These are phyloP conservation scores for Dissophora ornata DNA, from an alignment of 192 early-diverging fungal species.

Conservation along the genomic window DNA sequence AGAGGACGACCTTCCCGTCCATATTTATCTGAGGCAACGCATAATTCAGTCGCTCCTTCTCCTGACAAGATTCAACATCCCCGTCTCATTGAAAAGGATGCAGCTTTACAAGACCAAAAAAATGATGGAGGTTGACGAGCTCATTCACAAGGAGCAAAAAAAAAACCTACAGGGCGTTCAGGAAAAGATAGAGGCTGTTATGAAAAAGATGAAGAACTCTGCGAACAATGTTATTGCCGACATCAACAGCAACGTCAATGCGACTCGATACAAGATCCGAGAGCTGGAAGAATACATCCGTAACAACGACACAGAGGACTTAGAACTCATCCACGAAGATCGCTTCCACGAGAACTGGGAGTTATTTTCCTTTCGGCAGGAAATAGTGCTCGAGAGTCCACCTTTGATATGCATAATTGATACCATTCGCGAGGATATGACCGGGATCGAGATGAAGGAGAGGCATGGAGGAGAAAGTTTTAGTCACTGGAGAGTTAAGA, in stretches of 20 bases:
- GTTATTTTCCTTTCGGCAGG: neutral
- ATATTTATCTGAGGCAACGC: constrained; percentile 3
- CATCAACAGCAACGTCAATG: neutral
- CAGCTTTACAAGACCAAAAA: constrained; percentile 2
- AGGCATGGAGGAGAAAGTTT: neutral
- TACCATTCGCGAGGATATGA: neutral
- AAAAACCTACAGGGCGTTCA: neutral
- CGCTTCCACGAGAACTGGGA: constrained; percentile 1
- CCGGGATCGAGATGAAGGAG: constrained; percentile 1
- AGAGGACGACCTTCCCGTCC: neutral
- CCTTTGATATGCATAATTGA: neutral
- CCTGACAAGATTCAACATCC: neutral
- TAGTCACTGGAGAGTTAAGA: neutral
- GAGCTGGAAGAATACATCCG: constrained; percentile 1
- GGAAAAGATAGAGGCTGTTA: no score
- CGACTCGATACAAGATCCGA: neutral
- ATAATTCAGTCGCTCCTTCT: neutral
- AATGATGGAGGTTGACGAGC: neutral
- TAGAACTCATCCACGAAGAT: constrained; percentile 2
- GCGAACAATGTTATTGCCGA: neutral
- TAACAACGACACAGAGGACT: constrained; percentile 1
- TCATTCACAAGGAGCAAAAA: neutral
- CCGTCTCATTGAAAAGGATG: constrained; percentile 3
- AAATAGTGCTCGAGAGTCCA: neutral
- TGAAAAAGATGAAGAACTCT: no score